Conservation (phyloP, 2,329 filamentous ascomycete genomes). For the Fusarium sp. region DNA sequence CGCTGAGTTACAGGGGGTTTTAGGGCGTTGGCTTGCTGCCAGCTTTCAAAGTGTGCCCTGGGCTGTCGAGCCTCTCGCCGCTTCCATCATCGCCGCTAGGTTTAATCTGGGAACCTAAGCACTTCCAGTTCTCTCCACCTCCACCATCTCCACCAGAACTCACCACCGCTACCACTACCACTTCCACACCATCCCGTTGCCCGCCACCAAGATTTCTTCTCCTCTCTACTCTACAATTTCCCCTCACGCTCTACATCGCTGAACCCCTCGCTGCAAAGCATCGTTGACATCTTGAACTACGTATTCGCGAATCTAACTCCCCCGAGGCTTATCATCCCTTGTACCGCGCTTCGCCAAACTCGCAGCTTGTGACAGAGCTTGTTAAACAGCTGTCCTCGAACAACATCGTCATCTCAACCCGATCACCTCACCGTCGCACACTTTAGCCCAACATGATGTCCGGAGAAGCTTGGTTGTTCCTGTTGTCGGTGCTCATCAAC, state of each 20-base stretch:
- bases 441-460: constrained; percentile 75
- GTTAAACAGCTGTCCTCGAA: constrained; percentile 49
- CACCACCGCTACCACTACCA: constrained; percentile 44
- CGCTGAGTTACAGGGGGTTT: constrained; percentile 30
- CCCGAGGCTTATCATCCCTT: constrained; percentile 36
- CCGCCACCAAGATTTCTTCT: constrained; percentile 48
- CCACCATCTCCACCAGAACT: constrained; percentile 46
- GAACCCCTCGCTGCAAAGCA: constrained; percentile 33
- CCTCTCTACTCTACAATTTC: constrained; percentile 35
- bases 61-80: constrained; percentile 26
- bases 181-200: constrained; percentile 46
- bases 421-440: constrained; percentile 32
- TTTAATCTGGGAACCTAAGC: constrained; percentile 37
- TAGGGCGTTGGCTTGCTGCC: constrained; percentile 6
- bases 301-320: constrained; percentile 13
- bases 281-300: constrained; percentile 18
- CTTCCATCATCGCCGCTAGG: constrained; percentile 49
- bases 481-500: constrained; percentile 98
- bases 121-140: constrained; percentile 45
- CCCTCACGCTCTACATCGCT: constrained; percentile 21
- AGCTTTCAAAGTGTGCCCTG: constrained; percentile 27
- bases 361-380: constrained; percentile 49
- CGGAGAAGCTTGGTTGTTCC: constrained; percentile 98
- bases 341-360: constrained; percentile 27
- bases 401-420: constrained; percentile 32